A percentile compares a stretch with the other conserved stretches of the same genome.
Evolutionary conservation across 257 asterid species (phyloP).

Genomic region (Nicotiana attenuata): DNA sequence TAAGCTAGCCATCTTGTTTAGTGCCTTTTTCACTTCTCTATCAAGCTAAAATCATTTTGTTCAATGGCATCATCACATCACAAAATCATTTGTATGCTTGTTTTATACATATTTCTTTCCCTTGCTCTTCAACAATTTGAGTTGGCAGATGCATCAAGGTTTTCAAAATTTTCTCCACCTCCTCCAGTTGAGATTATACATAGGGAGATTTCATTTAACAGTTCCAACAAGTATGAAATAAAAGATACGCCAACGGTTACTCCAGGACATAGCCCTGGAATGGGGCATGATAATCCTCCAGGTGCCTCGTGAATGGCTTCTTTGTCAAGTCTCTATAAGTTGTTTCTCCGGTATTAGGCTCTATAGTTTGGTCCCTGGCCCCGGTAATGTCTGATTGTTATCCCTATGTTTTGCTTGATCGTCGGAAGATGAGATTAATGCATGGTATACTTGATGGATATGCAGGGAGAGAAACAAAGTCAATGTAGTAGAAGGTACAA

Average conservation of each 20-base stretch:
- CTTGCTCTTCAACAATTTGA: background rate
- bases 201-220: background rate
- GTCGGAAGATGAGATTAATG: too few species aligned
- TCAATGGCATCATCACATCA: background rate
- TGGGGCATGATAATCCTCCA: constrained; percentile 49
- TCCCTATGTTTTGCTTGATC: too few species aligned
- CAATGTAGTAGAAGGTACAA: background rate
- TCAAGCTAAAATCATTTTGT: background rate
- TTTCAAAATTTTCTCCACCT: background rate
- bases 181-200: background rate
- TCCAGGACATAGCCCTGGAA: constrained; percentile 71
- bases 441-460: background rate
- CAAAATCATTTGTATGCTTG: background rate
- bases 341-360: background rate
- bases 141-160: constrained; percentile 4
- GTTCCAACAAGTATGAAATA: constrained; percentile 28
- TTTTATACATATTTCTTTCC: constrained; percentile 10
- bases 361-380: too few species aligned
- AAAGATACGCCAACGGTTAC: constrained; percentile 47
- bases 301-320: background rate
- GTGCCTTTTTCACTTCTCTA: background rate
- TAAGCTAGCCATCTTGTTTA: background rate
- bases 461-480: background rate
- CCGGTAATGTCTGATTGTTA: too few species aligned
- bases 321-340: background rate